These are phyloP conservation scores for Capronia epimyces DNA, from an alignment of 2,329 filamentous ascomycete genomes.

Conservation along the genomic window DNA sequence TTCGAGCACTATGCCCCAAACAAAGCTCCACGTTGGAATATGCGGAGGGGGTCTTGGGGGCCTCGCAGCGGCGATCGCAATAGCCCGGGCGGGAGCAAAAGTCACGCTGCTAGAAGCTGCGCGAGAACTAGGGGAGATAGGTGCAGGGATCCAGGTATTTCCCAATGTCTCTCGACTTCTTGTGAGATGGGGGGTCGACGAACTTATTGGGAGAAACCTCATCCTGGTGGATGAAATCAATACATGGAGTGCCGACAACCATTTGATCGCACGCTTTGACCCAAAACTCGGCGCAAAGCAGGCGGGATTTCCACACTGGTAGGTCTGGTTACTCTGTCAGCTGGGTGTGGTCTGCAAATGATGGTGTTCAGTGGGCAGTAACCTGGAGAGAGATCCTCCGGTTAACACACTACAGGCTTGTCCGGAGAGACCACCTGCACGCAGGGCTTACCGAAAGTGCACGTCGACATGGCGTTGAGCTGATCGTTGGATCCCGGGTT, in stretches of 20 bases:
- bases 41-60: constrained; percentile 42
- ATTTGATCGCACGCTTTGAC: constrained; percentile 16
- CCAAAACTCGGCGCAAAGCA: constrained; percentile 17
- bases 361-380: background rate
- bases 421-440: constrained; percentile 47
- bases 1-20: constrained; percentile 1
- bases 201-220: constrained; percentile 40
- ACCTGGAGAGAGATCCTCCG: background rate
- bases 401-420: constrained; percentile 31
- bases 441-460: constrained; percentile 41
- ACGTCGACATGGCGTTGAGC: constrained; percentile 35
- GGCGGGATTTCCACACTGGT: constrained; percentile 22
- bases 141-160: constrained; percentile 35
- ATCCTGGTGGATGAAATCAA: constrained; percentile 38
- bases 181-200: constrained; percentile 38
- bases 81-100: constrained; percentile 36
- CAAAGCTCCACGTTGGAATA: constrained; percentile 28
- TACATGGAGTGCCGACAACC: constrained; percentile 32
- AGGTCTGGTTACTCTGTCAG: background rate
- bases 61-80: constrained; percentile 42
- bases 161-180: constrained; percentile 41
- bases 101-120: constrained; percentile 43
- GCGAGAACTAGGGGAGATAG: constrained; percentile 40
- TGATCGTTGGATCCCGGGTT: constrained; percentile 39
- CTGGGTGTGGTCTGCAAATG: background rate